phyloP scores from a whole-genome alignment of 2,329 filamentous ascomycete species.

The Hortaea sp. region DNA sequence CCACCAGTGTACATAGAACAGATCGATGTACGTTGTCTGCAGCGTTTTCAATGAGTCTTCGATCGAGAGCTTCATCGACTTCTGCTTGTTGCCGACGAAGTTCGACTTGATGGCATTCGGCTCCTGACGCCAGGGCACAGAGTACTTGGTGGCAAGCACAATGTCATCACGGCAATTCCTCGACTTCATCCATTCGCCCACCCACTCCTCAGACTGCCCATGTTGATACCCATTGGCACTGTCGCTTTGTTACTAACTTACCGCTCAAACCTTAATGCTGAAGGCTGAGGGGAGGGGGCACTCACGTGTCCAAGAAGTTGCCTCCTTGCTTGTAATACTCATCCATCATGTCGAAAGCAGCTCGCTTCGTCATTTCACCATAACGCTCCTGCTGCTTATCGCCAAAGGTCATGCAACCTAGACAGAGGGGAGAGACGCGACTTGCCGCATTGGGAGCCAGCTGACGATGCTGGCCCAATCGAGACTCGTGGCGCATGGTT shows the following conservation, averaged over 20 bases:
- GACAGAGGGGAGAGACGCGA: background rate
- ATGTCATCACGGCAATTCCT: conserved; percentile 48
- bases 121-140: conserved; percentile 13
- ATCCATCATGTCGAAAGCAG: background rate
- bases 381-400: background rate
- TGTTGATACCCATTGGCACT: conserved; percentile 25
- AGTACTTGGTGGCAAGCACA: conserved; percentile 53
- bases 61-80: conserved; percentile 47
- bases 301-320: background rate
- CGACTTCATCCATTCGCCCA: conserved; percentile 20
- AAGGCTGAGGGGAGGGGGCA: too few relatives aligned
- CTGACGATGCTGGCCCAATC: background rate
- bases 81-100: conserved; percentile 49
- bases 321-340: background rate
- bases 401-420: background rate
- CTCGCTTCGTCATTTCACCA: background rate
- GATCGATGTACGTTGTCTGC: conserved; percentile 59
- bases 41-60: conserved; percentile 37
- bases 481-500: too few relatives aligned
- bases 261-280: too few relatives aligned
- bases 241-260: too few relatives aligned
- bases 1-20: conserved; percentile 43
- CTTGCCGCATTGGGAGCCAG: background rate
- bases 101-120: conserved; percentile 30
- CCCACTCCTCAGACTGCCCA: conserved; percentile 24